phyloP scores from a whole-genome alignment of 2,329 filamentous ascomycete genomes.

The Aspergillus fijiensis region DNA sequence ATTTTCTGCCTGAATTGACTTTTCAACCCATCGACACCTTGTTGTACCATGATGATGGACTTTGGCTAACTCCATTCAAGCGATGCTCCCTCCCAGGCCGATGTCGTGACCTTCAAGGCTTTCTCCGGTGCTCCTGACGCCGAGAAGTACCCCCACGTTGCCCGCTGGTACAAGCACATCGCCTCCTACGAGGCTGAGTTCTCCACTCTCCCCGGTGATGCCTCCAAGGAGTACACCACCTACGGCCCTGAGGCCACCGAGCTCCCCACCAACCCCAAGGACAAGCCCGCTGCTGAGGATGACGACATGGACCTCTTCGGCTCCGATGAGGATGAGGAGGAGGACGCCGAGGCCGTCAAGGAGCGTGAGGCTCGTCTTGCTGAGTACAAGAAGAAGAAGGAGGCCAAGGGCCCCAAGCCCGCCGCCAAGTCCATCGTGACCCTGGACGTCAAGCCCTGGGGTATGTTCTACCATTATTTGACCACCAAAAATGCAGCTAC shows the following conservation, averaged over 20 bases:
- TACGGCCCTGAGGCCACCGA: constrained; percentile 84
- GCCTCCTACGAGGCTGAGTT: constrained; percentile 91
- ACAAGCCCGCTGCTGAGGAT: constrained; percentile 73
- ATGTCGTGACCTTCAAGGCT: constrained; percentile 93
- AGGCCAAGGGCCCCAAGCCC: constrained; percentile 76
- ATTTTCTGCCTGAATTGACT: constrained; percentile 20
- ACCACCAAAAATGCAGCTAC: not conserved
- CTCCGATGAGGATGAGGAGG: constrained; percentile 89
- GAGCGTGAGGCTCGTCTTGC: constrained; percentile 86
- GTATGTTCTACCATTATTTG: constrained; percentile 56
- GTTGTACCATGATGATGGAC: not conserved
- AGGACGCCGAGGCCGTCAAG: constrained; percentile 80
- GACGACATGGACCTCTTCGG: constrained; percentile 93
- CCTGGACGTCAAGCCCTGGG: constrained; percentile 97
- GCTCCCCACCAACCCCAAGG: constrained; percentile 79
- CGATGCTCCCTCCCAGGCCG: constrained; percentile 80
- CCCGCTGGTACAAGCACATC: constrained; percentile 99
- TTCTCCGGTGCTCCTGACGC: constrained; percentile 72
- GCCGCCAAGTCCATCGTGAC: constrained; percentile 96
- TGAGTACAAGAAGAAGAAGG: constrained; percentile 97
- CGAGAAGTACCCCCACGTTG: constrained; percentile 87
- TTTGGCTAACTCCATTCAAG: constrained; percentile 39
- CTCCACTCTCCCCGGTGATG: constrained; percentile 83
- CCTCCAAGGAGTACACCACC: constrained; percentile 80
- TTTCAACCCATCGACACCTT: constrained; percentile 10